Conservation (phyloP, 2,329 filamentous ascomycete species). For the Fusarium sp. region DNA sequence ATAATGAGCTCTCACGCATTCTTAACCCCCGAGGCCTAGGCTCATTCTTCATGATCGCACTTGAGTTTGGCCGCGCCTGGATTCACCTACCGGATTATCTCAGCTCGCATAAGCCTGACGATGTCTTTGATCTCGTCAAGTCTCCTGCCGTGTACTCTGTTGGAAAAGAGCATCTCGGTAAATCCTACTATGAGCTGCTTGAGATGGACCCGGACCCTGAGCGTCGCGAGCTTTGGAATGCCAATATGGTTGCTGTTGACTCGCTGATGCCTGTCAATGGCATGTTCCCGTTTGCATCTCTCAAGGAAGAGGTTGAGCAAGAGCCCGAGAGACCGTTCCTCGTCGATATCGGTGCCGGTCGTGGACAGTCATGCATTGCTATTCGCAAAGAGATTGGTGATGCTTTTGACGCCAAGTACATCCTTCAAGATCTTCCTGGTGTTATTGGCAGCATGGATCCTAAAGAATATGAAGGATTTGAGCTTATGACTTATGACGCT, state of each 20-base stretch:
- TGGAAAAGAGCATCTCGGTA: slow-evolving; percentile 52
- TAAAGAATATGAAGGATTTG: slow-evolving; percentile 45
- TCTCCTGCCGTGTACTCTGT: slow-evolving; percentile 53
- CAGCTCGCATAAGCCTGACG: slow-evolving; percentile 50
- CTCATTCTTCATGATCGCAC: slow-evolving; percentile 52
- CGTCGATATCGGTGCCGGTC: slow-evolving; percentile 53
- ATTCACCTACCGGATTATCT: slow-evolving; percentile 52
- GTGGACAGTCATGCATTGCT: slow-evolving; percentile 52
- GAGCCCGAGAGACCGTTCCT: slow-evolving; percentile 51
- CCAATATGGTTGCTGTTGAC: slow-evolving; percentile 52
- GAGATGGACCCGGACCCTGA: slow-evolving; percentile 50
- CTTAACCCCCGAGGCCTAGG: slow-evolving; percentile 51
- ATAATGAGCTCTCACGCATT: slow-evolving; percentile 52
- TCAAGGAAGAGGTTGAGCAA: slow-evolving; percentile 50
- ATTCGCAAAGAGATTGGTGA: slow-evolving; percentile 48
- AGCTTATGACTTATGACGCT: slow-evolving; percentile 47
- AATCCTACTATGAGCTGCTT: slow-evolving; percentile 55
- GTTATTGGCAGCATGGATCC: slow-evolving; percentile 48
- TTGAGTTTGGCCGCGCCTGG: slow-evolving; percentile 52
- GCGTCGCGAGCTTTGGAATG: slow-evolving; percentile 54
- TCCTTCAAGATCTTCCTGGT: slow-evolving; percentile 55
- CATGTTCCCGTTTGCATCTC: slow-evolving; percentile 55
- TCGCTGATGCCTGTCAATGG: slow-evolving; percentile 54
- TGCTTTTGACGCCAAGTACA: slow-evolving; percentile 48
- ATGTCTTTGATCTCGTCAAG: slow-evolving; percentile 53